phyloP scores from a whole-genome alignment of 1,284 basidiomycete species.

The Leccinum pachyderme region DNA sequence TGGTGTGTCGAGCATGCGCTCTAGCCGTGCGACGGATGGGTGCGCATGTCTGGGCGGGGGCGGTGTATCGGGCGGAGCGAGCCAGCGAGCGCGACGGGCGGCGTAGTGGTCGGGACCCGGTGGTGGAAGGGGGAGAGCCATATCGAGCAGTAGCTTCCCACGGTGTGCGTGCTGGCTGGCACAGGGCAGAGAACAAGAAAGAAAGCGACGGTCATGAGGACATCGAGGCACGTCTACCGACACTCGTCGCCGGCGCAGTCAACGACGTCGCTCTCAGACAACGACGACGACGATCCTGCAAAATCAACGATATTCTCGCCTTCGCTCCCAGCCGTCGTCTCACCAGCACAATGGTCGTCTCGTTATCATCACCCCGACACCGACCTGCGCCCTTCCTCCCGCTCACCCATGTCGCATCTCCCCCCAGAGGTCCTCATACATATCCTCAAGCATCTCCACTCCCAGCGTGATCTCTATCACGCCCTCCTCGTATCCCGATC shows the following conservation, averaged over 20 bases:
- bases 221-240: constrained; percentile 49
- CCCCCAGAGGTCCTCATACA: constrained; percentile 94
- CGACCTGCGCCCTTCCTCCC: constrained; percentile 24
- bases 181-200: neutral
- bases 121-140: constrained; percentile 43
- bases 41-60: constrained; percentile 29
- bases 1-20: constrained; percentile 48
- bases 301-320: constrained; percentile 51
- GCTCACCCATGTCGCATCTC: constrained; percentile 56
- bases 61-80: constrained; percentile 28
- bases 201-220: constrained; percentile 19
- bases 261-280: constrained; percentile 55
- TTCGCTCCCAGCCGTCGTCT: constrained; percentile 42
- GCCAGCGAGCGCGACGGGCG: constrained; percentile 62
- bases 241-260: constrained; percentile 57
- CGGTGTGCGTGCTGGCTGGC: constrained; percentile 2
- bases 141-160: constrained; percentile 27
- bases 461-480: constrained; percentile 70
- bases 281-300: constrained; percentile 61
- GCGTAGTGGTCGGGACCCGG: constrained; percentile 63
- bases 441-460: constrained; percentile 83
- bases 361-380: constrained; percentile 32
- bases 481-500: constrained; percentile 83
- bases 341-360: constrained; percentile 67
- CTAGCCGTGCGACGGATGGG: constrained; percentile 48